Evolutionary conservation across 2,329 filamentous ascomycete species (phyloP).

Genomic region (Xylariaceae sp.): DNA sequence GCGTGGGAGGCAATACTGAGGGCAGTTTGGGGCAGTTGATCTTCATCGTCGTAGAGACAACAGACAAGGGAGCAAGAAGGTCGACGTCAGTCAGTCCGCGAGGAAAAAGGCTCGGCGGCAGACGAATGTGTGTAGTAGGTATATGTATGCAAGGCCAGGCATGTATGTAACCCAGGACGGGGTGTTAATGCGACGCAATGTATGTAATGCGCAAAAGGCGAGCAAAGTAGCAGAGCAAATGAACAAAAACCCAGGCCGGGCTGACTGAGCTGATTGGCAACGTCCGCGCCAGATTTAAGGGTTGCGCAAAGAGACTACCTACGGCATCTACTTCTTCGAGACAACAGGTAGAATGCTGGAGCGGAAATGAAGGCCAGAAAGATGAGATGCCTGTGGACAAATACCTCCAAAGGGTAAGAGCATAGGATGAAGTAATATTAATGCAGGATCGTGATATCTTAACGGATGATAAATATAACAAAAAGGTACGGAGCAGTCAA

Average conservation of each 20-base stretch:
- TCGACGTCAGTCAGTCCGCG: neutral
- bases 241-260: neutral
- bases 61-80: neutral
- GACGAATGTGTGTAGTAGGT: neutral
- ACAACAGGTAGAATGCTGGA: neutral
- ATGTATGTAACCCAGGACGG: neutral
- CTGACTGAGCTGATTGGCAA: neutral
- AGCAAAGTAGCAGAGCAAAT: too few relatives aligned
- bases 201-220: neutral
- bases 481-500: too few relatives aligned
- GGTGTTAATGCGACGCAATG: neutral
- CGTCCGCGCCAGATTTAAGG: neutral
- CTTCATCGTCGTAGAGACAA: neutral
- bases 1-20: neutral
- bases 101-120: neutral
- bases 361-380: neutral
- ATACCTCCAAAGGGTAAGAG: too few relatives aligned
- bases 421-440: too few relatives aligned
- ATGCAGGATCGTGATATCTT: too few relatives aligned
- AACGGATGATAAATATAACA: too few relatives aligned
- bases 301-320: neutral
- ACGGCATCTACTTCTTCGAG: neutral
- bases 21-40: neutral
- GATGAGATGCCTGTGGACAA: neutral
- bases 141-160: neutral